phyloP scores from a whole-genome alignment of 768 basidiomycete genomes.

The Agaricus subrufescens region DNA sequence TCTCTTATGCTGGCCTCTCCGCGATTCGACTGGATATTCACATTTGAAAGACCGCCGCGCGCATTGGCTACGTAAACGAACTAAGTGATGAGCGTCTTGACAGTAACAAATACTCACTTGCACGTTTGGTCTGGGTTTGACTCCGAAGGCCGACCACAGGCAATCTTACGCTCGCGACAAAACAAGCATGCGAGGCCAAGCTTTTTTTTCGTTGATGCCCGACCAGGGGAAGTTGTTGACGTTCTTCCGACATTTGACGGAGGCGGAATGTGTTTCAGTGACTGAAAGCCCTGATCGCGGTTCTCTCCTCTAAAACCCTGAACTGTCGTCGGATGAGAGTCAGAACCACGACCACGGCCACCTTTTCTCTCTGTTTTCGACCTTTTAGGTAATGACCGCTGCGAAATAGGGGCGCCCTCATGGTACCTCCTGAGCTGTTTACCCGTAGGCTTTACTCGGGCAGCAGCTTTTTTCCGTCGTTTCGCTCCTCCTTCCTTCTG shows the following conservation, averaged over 20 bases:
- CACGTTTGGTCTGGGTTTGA: slow-evolving; percentile 8
- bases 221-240: not conserved
- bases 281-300: too few species aligned
- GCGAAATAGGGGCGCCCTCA: not conserved
- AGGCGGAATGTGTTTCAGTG: slow-evolving; percentile 4
- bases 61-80: slow-evolving; percentile 1
- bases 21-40: slow-evolving; percentile 7
- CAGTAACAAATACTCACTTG: not conserved
- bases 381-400: not conserved
- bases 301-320: too few species aligned
- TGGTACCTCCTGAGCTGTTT: not conserved
- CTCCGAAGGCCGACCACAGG: slow-evolving; percentile 9
- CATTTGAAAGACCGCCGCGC: slow-evolving; percentile 9
- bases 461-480: not conserved
- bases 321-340: not conserved
- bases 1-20: slow-evolving; percentile 8
- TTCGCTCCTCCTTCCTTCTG: not conserved
- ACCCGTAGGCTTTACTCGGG: not conserved
- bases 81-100: too few species aligned
- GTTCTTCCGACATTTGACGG: not conserved
- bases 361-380: not conserved
- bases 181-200: slow-evolving; percentile 11
- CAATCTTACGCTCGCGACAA: slow-evolving; percentile 13
- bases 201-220: not conserved
- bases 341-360: not conserved